Conservation (phyloP, 768 basidiomycete genomes). For the Suillus occidentalis region DNA sequence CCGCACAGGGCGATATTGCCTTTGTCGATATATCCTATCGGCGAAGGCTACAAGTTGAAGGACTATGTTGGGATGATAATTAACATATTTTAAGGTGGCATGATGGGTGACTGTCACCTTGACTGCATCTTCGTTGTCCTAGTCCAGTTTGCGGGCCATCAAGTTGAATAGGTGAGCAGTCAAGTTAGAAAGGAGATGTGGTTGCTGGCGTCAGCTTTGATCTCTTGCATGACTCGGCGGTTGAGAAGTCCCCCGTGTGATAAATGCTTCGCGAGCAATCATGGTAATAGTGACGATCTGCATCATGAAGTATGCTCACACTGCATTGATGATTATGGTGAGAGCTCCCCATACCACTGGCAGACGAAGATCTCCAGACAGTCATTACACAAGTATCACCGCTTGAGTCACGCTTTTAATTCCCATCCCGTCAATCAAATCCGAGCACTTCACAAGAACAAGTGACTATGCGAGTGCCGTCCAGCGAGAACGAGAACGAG, state of each 20-base stretch:
- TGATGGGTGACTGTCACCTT: neutral
- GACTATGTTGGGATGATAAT: neutral
- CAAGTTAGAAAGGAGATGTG: neutral
- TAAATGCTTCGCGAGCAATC: neutral
- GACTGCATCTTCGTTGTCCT: neutral
- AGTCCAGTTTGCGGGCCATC: neutral
- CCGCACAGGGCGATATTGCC: neutral
- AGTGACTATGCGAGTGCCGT: no score
- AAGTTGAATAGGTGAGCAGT: neutral
- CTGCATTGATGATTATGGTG: neutral
- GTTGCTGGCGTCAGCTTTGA: neutral
- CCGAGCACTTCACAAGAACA: no score
- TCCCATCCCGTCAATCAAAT: no score
- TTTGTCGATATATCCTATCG: neutral
- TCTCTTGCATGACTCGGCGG: neutral
- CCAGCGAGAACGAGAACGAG: no score
- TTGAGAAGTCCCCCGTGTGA: neutral
- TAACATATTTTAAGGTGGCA: neutral
- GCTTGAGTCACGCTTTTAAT: no score
- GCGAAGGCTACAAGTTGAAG: neutral
- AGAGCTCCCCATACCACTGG: no score
- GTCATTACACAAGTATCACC: no score
- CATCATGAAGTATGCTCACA: neutral
- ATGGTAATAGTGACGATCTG: neutral
- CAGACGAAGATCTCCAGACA: no score